Evolutionary conservation across 83 land plant genomes (phyloP), one percentile per base, ranked within the genome.

Genomic region (Picea abies): DNA sequence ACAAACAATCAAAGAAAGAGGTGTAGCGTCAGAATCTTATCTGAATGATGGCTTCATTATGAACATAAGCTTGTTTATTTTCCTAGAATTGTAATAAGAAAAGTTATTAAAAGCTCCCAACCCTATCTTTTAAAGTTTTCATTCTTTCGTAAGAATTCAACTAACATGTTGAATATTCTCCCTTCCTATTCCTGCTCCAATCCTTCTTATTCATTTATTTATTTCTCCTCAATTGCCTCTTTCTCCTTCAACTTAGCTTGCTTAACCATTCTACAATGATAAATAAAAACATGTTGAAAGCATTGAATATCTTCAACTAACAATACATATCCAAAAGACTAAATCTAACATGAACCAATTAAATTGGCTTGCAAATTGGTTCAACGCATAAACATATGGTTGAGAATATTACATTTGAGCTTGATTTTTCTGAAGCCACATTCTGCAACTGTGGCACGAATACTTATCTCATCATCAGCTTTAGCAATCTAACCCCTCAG

Each of bases 161-260:
- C 87, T 79, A 82, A 92, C 96, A 70, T 49, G 85, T 26, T 81
- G 91, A 79, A 86, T 61, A 70, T 89, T 92, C 84, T 92, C 96
- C 75, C 86, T 94, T 32, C 86, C 84, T 35, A 83, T 80, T 94
- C 90, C 0, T 84, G 90, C 3, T 94, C 94, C 76, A 82, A 81
- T 79, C 84, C 79, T 76, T 86, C 89, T 78, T 90, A 84, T 65
- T 81, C 86, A 60, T 67, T 83, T 85, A 79, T 90, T 84, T 90
- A 89, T 78, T 86, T 47, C 71, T 92, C 90, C 63, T 90, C 90
- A 11, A 92, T 26, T 29, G 91, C 26, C 15, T 87, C 83, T 65
- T 86, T 94, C 85, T 92, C 92, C 81, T 90, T 91, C 49, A 72
- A 15, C 72, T 86, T 94, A 47, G 86, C 90, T 73, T 89, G 92